Conservation (phyloP, 208 protist species). For the Crithidia fasciculata region DNA sequence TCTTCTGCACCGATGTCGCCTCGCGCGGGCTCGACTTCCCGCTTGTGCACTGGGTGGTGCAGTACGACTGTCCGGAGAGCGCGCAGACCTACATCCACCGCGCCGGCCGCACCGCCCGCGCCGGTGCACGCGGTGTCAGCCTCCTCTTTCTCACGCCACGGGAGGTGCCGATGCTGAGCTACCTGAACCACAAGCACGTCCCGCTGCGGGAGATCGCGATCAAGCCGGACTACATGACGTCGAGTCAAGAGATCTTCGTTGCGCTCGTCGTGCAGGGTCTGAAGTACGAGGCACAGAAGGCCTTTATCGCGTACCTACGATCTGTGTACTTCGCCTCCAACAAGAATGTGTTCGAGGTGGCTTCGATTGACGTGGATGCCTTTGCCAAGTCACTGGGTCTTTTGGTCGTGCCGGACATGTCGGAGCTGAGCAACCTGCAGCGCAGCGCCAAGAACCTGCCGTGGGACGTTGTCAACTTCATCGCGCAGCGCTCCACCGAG, state of each 20-base stretch:
- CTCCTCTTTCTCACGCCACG: slow-evolving; percentile 98
- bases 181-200: slow-evolving; percentile 85
- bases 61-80: slow-evolving; percentile 98
- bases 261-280: slow-evolving; percentile 94
- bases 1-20: slow-evolving; percentile 99
- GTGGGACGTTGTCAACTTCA: slow-evolving; percentile 91
- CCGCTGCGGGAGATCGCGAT: slow-evolving; percentile 85
- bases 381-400: slow-evolving; percentile 95
- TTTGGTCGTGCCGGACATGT: slow-evolving; percentile 91
- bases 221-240: slow-evolving; percentile 74
- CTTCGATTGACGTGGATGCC: slow-evolving; percentile 84
- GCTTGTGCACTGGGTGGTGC: slow-evolving; percentile 98
- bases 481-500: slow-evolving; percentile 37
- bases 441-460: slow-evolving; percentile 90
- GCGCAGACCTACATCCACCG: slow-evolving; percentile 99
- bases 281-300: slow-evolving; percentile 98
- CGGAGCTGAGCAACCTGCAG: slow-evolving; percentile 81
- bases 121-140: slow-evolving; percentile 91
- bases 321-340: slow-evolving; percentile 95
- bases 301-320: slow-evolving; percentile 97
- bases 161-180: slow-evolving; percentile 94
- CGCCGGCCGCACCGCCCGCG: slow-evolving; percentile 96
- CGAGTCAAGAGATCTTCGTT: slow-evolving; percentile 89
- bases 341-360: slow-evolving; percentile 96
- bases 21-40: slow-evolving; percentile 98